Evolutionary conservation across 2,329 filamentous ascomycete genomes (phyloP), one percentile per base, ranked within the genome.

Genomic region (Colletotrichum salicis): DNA sequence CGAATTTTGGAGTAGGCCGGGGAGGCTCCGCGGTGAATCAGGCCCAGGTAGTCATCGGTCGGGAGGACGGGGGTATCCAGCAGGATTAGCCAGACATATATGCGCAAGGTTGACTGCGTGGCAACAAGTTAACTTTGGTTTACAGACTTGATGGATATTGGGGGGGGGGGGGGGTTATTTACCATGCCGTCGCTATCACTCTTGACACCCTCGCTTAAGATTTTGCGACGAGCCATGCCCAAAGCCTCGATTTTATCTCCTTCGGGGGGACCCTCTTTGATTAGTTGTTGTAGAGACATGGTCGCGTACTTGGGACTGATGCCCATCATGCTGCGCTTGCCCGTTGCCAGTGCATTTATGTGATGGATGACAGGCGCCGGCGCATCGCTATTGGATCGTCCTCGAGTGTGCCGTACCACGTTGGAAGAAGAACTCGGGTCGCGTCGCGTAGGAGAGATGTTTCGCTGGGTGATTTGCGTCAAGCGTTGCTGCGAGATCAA

Each of bases 1-100:
- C 95, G 94, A 79, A 99, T 99, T 84, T 99, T 99, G 78, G 94
- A 91, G 84, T 99, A 97, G 57, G 95, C 95, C 1, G 96, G 95
- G 3, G 96, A 98, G 29, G 96, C 93, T 74, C 96, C 96, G 74
- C 96, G 94, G 79, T 97, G 95, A 75, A 99, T 93, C 56, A 98
- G 92, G 69, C 90, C 89, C 75, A 98, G 93, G 81, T 99, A 99
- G 73, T 92, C 88, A 77, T 97, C 94, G 70, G 96, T 97, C 56
- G 92, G 89, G 74, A 98, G 86, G 55, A 97, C 91, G 7, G 94
- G 92, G 37, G 95, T 92, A 79, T 97, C 94, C 76, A 99, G 92
- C 13, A 99, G 90, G 76, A 97, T 94, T 52, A 98, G 89, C 96
- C 96, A 99, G 75, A 97, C 90, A 81, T 99, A 98, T 80, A 98